Evolutionary conservation across 208 protist species (phyloP), one percentile per base, ranked within the genome.

Genomic region (Blechomonas ayalai): DNA sequence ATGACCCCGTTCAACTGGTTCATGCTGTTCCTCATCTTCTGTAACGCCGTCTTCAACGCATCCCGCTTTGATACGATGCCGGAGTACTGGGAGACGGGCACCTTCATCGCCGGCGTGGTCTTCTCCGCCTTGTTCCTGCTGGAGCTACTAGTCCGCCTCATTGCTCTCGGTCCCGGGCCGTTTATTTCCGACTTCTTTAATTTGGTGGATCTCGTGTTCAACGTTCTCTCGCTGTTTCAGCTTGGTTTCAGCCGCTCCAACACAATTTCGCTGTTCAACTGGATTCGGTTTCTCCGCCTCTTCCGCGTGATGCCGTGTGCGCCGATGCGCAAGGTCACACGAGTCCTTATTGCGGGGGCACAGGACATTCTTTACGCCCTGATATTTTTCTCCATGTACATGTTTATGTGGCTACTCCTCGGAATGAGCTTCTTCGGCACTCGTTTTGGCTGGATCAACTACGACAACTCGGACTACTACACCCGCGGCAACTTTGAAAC

Each of bases 371-470:
- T 73, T n/a, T 92, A 91, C 56, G 80, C 78, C 20, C 45, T 91
- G 16, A 38, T 88, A 48, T 75, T 96, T 56, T 91, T 96, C 49
- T 69, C 63, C n/a, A 33, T 94, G 26, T 94, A 92, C 73, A 83
- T 94, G 79, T 88, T 96, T 45, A 90, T 94, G 79, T 87, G 79
- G 80, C 55, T 91, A 43, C 52, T 96, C 8, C 59, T 93, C 39
- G 90, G 90, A 15, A 94, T 94, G 85, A 84, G 80, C 62, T 89
- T 96, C 34, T 94, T 96, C 39, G 90, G 90, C 51, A 84, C 79
- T 32, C 81, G 74, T 13, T 72, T 74, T 19, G 69, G 61, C 26
- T 59, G 49, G 60, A 53, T 86, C 25, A 40, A 84, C 58, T 67
- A 69, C 59, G 43, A 59, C 15, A 53, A 45, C 33, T 37, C 40